Evolutionary conservation across 1,284 basidiomycete species (phyloP), one percentile per base, ranked within the genome.

Genomic region (Cerrena zonata): DNA sequence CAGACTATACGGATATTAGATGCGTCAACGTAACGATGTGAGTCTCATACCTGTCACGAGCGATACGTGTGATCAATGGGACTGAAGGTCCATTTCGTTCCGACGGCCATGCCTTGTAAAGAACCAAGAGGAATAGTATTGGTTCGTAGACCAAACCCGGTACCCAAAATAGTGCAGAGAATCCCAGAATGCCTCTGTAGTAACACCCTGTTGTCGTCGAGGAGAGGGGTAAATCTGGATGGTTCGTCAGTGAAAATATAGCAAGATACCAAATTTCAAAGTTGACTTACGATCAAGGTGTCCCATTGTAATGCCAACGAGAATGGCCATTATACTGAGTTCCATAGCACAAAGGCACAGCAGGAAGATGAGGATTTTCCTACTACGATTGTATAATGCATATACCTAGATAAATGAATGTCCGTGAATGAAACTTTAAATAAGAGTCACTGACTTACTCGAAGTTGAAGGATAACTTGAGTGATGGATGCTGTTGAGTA

Each of bases 121-220:
- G 43, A 5, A 64, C 63, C 19, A 65, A 53, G 21, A 47, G 34
- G 24, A 58, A 64, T 24, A 65, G 52, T 15, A 65, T 50, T 1
- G 62, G 63, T 38, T 65, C 64, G n/a, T 56, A 57, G 4, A 64
- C 36, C 10, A 65, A 49, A 2, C 59, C 61, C 22, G 64, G 62
- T 1, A 59, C 51, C 60, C 64, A 65, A 45, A 65, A 60, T 1
- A 63, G 44, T 0, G 61, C 58, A 3, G 63, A 62, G 13, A 59
- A 36, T 3, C 53, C 53, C 18, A 58, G 49, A 21, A 65, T 44
- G 7, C 56, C 58, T 10, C 53, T 49, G 44, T 63, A 65, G 13
- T 56, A 55, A 50, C 64, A 65, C 22, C 63, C 63, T 0, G 55
- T 60, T 12, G 56, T 46, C 1, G 64, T 63, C 1, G 64, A 61